Evolutionary conservation across 495 filamentous ascomycete species (phyloP), one percentile per base, ranked within the genome.

Genomic region (Trichodelitschia bisporula): DNA sequence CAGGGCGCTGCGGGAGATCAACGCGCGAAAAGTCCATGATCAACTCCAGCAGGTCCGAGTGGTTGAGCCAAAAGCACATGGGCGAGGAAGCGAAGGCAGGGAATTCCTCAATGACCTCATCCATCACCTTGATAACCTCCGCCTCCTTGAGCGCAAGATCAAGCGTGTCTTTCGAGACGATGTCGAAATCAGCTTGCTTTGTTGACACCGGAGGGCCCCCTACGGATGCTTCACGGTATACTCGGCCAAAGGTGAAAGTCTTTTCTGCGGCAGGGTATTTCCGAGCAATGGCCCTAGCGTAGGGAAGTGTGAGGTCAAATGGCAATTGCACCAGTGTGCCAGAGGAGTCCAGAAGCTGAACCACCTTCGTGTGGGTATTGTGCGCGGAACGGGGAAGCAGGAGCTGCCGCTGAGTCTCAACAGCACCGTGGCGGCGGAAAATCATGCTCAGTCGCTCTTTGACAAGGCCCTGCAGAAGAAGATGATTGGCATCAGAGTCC

Each of bases 171-270:
- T 66, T 59, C 0, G 77, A 80, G 11, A 86, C 60, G 39, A 97
- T 80, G 54, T 97, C 89, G 48, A 91, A 95, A 43, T 95, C 86
- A 4, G 83, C 82, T 44, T 95, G 89, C 26, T 72, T 70, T 47
- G 76, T 72, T 32, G 71, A 74, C 38, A 64, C 63, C 16, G 86
- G 89, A 41, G 90, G 72, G 15, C 69, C 66, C 3, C 77, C 79
- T 32, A 70, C 69, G 19, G 61, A 61, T 18, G 63, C 66, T 29
- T 90, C 79, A 28, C 89, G 64, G 46, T 82, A 97, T 11, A 93
- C 82, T 15, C 63, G 76, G 8, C 80, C 83, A 42, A 97, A 92
- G 0, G 79, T 65, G 47, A 76, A 97, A 0, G 78, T 80, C 37
- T 75, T 78, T 34, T 73, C 65, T 17, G 72, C 53, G 0, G 69